Evolutionary conservation across 2,329 filamentous ascomycete species (phyloP).

Genomic region (Ophiocordyceps camponoti-saundersi): DNA sequence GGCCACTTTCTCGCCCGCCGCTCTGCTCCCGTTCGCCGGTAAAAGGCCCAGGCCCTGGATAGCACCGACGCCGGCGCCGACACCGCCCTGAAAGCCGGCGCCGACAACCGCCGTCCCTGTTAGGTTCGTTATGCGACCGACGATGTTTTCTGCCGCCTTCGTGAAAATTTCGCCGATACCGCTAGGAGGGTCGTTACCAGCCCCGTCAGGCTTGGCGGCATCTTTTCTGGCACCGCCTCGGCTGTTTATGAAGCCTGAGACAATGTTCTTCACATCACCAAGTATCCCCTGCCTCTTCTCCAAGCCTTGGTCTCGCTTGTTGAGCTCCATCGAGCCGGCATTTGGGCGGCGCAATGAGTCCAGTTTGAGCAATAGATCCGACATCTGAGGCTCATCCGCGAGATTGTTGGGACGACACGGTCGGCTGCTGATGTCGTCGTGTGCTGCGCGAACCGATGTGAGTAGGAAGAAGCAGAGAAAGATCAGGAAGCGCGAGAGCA

Average conservation of each 20-base stretch:
- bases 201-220: no score
- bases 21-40: conserved; percentile 3
- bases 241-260: not conserved
- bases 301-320: not conserved
- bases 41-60: conserved; percentile 9
- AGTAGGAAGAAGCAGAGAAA: not conserved
- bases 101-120: conserved; percentile 3
- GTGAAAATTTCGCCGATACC: conserved; percentile 1
- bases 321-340: not conserved
- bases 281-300: not conserved
- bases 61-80: conserved; percentile 9
- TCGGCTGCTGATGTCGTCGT: not conserved
- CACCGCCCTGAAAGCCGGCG: conserved; percentile 9
- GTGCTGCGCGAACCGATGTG: not conserved
- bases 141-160: not conserved
- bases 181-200: not conserved
- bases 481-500: not conserved
- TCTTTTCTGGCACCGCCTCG: not conserved
- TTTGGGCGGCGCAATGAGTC: not conserved
- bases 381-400: not conserved
- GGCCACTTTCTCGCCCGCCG: conserved; percentile 6
- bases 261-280: not conserved
- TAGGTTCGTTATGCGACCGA: conserved; percentile 1
- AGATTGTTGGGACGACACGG: no score
- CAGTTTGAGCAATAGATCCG: not conserved